Percentiles rank a stretch among this genome's conserved stretches.
These are phyloP conservation scores for Angophora floribunda DNA, from an alignment of 345 rosid species.

Conservation along the genomic window DNA sequence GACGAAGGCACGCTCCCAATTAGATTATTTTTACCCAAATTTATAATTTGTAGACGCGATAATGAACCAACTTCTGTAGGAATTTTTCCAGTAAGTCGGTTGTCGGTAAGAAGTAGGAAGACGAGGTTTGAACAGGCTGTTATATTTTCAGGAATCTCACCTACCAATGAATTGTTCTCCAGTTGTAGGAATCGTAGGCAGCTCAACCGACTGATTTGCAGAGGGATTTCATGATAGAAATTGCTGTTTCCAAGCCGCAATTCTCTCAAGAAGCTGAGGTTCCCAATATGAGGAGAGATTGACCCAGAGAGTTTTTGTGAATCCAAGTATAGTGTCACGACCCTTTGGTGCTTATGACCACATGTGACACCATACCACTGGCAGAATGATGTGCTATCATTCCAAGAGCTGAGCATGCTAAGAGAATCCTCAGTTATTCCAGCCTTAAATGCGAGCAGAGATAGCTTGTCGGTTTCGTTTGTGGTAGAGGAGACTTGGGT, in stretches of 20 bases:
- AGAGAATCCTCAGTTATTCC: neutral
- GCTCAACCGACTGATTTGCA: neutral
- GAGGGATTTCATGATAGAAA: neutral
- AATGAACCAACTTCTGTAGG: neutral
- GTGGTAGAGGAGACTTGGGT: neutral
- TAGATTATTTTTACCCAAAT: fast-evolving
- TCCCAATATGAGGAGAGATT: neutral
- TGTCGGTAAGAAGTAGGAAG: fast-evolving
- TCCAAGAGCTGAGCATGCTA: neutral
- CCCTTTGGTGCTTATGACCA: neutral
- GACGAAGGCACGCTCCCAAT: neutral
- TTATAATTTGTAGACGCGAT: fast-evolving
- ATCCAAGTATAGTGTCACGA: neutral
- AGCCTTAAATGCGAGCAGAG: neutral
- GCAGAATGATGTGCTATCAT: neutral
- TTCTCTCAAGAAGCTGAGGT: neutral
- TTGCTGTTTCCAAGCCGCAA: neutral
- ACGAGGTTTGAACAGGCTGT: neutral
- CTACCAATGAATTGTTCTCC: neutral
- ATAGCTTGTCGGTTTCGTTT: neutral
- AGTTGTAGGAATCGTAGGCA: neutral
- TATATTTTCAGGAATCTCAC: neutral
- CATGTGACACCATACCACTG: neutral
- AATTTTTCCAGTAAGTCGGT: neutral
- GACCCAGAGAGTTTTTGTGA: neutral